Conservation (phyloP, 768 basidiomycete species). For the Suillus alpinus region DNA sequence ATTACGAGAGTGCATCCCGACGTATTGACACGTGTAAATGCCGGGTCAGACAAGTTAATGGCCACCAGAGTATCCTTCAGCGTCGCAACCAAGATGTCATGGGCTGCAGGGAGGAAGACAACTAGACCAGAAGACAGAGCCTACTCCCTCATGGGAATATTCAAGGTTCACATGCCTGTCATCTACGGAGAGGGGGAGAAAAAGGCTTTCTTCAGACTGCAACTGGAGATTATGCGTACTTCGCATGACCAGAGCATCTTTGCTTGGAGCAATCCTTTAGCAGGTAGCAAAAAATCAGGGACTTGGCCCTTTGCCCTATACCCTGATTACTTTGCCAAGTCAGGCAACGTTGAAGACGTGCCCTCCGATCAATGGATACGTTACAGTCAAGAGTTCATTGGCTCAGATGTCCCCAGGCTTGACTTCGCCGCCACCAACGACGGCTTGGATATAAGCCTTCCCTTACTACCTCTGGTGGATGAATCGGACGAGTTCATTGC, state of each 20-base stretch:
- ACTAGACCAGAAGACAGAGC: slow-evolving; percentile 23
- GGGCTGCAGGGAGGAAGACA: slow-evolving; percentile 22
- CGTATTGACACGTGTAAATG: slow-evolving; percentile 2
- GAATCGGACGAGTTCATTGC: background rate
- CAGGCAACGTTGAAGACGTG: background rate
- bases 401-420: background rate
- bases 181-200: slow-evolving; percentile 22
- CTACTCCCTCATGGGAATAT: slow-evolving; percentile 23
- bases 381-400: background rate
- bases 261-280: background rate
- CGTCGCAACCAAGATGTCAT: slow-evolving; percentile 6
- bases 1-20: slow-evolving; percentile 4
- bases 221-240: slow-evolving; percentile 7
- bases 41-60: background rate
- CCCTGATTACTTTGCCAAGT: background rate
- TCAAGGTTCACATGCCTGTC: slow-evolving; percentile 18
- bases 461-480: background rate
- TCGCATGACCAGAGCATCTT: slow-evolving; percentile 13
- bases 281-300: background rate
- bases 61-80: background rate
- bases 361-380: background rate
- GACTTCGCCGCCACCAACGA: slow-evolving; percentile 1
- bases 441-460: background rate
- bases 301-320: background rate
- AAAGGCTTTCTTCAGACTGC: slow-evolving; percentile 21